These are phyloP conservation scores for Pestalotiopsis fici DNA, from an alignment of 2,329 filamentous ascomycete genomes.

Conservation along the genomic window DNA sequence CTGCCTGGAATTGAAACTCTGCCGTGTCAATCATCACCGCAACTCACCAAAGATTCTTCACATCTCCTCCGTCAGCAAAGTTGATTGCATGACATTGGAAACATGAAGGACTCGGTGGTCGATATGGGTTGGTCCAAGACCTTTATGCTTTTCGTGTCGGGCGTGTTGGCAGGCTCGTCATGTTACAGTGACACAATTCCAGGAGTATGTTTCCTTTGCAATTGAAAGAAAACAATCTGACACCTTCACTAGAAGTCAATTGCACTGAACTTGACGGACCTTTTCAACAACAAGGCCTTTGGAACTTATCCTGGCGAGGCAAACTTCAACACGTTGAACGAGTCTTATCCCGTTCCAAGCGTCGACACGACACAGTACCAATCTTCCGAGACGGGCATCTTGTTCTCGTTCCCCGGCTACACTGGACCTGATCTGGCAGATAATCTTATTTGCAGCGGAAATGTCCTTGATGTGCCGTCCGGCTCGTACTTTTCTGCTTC, in stretches of 20 bases:
- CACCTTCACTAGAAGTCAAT: conserved; percentile 21
- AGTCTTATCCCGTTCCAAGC: conserved; percentile 40
- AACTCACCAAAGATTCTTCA: background rate
- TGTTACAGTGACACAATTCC: background rate
- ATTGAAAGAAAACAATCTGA: background rate
- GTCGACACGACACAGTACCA: conserved; percentile 33
- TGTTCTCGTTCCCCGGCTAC: conserved; percentile 44
- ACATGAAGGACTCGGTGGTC: background rate
- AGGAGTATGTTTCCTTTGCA: background rate
- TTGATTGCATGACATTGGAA: background rate
- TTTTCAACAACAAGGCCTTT: conserved; percentile 51
- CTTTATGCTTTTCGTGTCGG: background rate
- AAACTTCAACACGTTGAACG: conserved; percentile 41
- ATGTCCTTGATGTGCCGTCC: conserved; percentile 34
- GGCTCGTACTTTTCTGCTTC: conserved; percentile 41
- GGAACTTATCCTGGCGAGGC: conserved; percentile 44
- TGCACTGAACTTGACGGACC: conserved; percentile 30
- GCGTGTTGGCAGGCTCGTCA: background rate
- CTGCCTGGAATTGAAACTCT: background rate
- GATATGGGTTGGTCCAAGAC: background rate
- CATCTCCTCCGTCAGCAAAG: background rate
- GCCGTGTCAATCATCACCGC: background rate
- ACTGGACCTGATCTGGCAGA: conserved; percentile 32
- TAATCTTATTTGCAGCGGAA: conserved; percentile 43
- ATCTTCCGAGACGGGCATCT: conserved; percentile 39